Percentiles rank a stretch among this genome's conserved stretches.
These are phyloP conservation scores for Ceratocystis albifundus DNA, from an alignment of 2,329 filamentous ascomycete genomes.

Conservation along the genomic window DNA sequence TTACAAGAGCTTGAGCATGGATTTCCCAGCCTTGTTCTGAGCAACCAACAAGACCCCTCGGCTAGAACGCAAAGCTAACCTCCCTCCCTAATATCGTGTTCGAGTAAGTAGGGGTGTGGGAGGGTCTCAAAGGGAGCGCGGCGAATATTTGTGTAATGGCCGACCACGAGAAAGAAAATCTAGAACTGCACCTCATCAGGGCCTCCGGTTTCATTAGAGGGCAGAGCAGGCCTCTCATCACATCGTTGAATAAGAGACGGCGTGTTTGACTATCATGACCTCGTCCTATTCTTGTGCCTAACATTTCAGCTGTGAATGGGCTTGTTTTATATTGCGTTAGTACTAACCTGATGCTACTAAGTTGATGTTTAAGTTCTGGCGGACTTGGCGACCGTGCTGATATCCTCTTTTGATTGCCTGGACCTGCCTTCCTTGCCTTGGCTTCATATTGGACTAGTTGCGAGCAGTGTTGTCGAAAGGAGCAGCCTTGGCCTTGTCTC, in stretches of 20 bases:
- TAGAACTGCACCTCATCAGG: background rate
- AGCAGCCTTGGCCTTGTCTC: background rate
- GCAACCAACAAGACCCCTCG: background rate
- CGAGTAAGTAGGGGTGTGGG: background rate
- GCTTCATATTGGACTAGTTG: background rate
- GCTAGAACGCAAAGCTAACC: background rate
- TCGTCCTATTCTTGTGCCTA: background rate
- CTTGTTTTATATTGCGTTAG: background rate
- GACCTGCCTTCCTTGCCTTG: background rate
- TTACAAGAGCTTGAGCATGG: background rate
- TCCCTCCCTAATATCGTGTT: slow-evolving; percentile 1
- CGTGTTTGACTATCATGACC: background rate
- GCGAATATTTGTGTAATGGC: no score
- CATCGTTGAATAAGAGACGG: background rate
- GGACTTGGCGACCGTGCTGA: background rate
- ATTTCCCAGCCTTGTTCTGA: background rate
- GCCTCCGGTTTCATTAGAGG: background rate
- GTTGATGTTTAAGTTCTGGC: background rate
- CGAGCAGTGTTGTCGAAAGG: background rate
- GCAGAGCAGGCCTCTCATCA: background rate
- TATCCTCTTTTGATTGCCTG: background rate
- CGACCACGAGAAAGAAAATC: background rate
- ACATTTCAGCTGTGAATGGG: slow-evolving; percentile 3
- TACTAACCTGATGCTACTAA: background rate
- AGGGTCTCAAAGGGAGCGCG: background rate